These are phyloP conservation scores for Flammula alnicola DNA, from an alignment of 1,284 basidiomycete genomes.

Conservation along the genomic window DNA sequence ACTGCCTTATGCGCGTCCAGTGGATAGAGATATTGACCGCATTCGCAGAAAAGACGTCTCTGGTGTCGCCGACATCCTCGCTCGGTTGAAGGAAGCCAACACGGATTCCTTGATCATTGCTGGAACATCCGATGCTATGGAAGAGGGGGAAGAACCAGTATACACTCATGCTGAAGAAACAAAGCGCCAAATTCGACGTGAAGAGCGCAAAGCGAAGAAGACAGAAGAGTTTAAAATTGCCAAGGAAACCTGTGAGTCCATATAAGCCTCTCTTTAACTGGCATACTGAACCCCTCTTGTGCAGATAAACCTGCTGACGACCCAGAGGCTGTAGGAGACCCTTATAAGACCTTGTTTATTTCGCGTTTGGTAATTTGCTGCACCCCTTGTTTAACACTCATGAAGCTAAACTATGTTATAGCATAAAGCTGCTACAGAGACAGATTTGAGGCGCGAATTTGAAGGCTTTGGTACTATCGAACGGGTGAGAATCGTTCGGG, in stretches of 20 bases:
- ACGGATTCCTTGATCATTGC: constrained; percentile 68
- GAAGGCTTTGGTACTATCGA: constrained; percentile 96
- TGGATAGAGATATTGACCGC: constrained; percentile 82
- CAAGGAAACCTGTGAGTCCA: constrained; percentile 79
- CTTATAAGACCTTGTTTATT: constrained; percentile 98
- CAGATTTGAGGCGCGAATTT: constrained; percentile 92
- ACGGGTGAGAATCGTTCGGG: constrained; percentile 87
- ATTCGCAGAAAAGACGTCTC: constrained; percentile 70
- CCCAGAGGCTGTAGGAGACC: constrained; percentile 92
- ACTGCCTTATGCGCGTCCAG: constrained; percentile 82
- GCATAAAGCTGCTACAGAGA: constrained; percentile 91
- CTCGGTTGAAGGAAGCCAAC: constrained; percentile 76
- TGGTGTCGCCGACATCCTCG: constrained; percentile 77
- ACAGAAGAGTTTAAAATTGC: constrained; percentile 81
- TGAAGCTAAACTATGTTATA: constrained; percentile 33
- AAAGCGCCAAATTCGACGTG: constrained; percentile 76
- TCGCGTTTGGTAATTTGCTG: constrained; percentile 74
- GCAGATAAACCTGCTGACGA: constrained; percentile 92
- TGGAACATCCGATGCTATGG: constrained; percentile 65
- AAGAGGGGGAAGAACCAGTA: constrained; percentile 79
- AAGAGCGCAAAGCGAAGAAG: constrained; percentile 80
- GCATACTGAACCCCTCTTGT: constrained; percentile 9
- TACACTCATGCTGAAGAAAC: constrained; percentile 81
- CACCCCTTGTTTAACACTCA: not conserved
- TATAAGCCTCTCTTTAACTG: not conserved